phyloP scores from a whole-genome alignment of 1,139 yeast genomes.

The Kodamaea ohmeri region DNA sequence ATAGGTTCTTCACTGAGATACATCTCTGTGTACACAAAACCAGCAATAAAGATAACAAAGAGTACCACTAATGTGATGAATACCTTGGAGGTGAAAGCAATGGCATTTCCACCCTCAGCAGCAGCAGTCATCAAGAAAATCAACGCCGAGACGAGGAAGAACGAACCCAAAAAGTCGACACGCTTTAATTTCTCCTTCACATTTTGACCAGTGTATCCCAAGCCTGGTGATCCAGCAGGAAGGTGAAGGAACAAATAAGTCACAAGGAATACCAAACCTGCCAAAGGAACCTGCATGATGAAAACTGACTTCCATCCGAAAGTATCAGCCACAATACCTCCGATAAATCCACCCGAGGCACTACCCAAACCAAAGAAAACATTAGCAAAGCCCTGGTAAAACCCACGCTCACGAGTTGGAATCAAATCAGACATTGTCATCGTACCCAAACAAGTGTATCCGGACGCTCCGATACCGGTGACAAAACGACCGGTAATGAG shows the following conservation, averaged over 20 bases:
- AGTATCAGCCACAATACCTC: constrained; percentile 68
- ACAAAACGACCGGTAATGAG: constrained; percentile 59
- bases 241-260: constrained; percentile 39
- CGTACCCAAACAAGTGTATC: constrained; percentile 49
- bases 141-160: constrained; percentile 55
- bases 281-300: constrained; percentile 59
- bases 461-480: constrained; percentile 60
- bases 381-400: constrained; percentile 57
- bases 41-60: constrained; percentile 23
- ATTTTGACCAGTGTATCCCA: constrained; percentile 36
- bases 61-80: constrained; percentile 30
- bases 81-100: constrained; percentile 35
- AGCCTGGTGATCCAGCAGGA: constrained; percentile 50
- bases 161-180: constrained; percentile 73
- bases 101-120: constrained; percentile 62
- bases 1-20: constrained; percentile 64
- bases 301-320: constrained; percentile 78
- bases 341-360: constrained; percentile 62
- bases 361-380: constrained; percentile 68
- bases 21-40: constrained; percentile 52
- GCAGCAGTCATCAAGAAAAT: constrained; percentile 59
- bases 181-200: constrained; percentile 48
- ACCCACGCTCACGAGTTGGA: constrained; percentile 51
- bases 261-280: constrained; percentile 46
- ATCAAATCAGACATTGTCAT: constrained; percentile 53